These are phyloP conservation scores for Metschnikowia cubensis DNA, from an alignment of 805 yeast species.

Conservation along the genomic window DNA sequence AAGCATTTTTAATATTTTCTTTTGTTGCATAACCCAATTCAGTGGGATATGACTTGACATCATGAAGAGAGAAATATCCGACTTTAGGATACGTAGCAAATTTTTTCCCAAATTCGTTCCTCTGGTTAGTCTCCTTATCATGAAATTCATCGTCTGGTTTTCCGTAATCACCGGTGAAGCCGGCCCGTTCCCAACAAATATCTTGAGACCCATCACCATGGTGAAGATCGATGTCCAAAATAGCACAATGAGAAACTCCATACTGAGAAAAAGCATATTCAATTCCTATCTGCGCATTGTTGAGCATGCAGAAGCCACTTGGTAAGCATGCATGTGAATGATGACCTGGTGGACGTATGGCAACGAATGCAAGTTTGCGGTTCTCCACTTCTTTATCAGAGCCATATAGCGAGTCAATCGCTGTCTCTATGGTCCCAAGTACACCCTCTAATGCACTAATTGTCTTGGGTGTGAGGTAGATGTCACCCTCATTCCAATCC, in stretches of 20 bases:
- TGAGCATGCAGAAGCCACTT: conserved; percentile 77
- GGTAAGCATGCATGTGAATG: conserved; percentile 83
- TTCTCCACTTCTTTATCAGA: conserved; percentile 17
- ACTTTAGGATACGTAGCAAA: conserved; percentile 53
- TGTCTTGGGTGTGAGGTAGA: conserved; percentile 64
- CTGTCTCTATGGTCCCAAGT: conserved; percentile 69
- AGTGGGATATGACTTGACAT: conserved; percentile 81
- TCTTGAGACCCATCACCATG: conserved; percentile 91
- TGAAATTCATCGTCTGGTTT: conserved; percentile 45
- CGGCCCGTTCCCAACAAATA: conserved; percentile 76
- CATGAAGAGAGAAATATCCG: conserved; percentile 82
- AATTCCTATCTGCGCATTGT: conserved; percentile 76
- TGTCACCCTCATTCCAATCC: conserved; percentile 81
- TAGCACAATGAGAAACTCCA: conserved; percentile 74
- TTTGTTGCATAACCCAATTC: conserved; percentile 73
- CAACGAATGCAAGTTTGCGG: conserved; percentile 54
- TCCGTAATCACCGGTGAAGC: conserved; percentile 47
- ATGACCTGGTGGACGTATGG: conserved; percentile 82
- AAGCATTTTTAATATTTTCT: conserved; percentile 68
- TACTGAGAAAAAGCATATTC: conserved; percentile 66
- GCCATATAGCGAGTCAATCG: conserved; percentile 48
- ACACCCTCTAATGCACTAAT: conserved; percentile 72
- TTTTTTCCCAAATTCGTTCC: conserved; percentile 48
- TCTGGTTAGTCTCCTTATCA: conserved; percentile 26
- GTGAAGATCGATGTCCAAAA: conserved; percentile 78